These are phyloP conservation scores for Phyllosticta capitalensis DNA, from an alignment of 2,329 filamentous ascomycete species.

Conservation along the genomic window DNA sequence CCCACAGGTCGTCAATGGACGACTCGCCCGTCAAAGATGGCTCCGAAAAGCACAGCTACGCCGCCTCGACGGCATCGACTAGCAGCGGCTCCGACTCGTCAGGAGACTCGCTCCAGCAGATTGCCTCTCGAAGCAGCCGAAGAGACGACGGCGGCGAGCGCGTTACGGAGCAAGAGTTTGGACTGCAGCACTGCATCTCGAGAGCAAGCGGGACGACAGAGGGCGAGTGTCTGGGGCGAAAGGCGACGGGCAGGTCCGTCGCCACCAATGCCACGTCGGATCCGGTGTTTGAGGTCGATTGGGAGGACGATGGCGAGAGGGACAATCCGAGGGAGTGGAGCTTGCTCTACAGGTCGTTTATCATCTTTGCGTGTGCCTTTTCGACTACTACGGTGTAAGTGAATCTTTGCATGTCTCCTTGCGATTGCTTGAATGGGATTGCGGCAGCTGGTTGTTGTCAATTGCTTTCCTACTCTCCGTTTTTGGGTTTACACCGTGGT, in stretches of 20 bases:
- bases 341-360: conserved; percentile 45
- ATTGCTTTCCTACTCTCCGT: neutral
- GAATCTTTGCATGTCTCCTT: conserved; percentile 42
- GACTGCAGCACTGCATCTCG: conserved; percentile 1
- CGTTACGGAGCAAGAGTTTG: neutral
- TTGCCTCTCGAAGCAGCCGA: neutral
- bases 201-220: neutral
- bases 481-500: no score
- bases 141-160: neutral
- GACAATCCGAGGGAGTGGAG: conserved; percentile 61
- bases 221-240: neutral
- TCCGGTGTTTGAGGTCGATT: conserved; percentile 64
- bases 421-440: conserved; percentile 43
- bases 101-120: neutral
- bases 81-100: neutral
- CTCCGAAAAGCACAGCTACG: neutral
- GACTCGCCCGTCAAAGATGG: neutral
- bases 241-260: conserved; percentile 10
- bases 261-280: conserved; percentile 32
- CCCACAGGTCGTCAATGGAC: neutral
- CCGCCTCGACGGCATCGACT: neutral
- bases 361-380: conserved; percentile 47
- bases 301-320: conserved; percentile 51
- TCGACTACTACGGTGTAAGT: conserved; percentile 43
- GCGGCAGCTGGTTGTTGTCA: conserved; percentile 21